Percentiles rank a stretch among this genome's conserved stretches.
These are phyloP conservation scores for Diversispora epigaea DNA, from an alignment of 192 early-diverging fungal genomes.

Conservation along the genomic window DNA sequence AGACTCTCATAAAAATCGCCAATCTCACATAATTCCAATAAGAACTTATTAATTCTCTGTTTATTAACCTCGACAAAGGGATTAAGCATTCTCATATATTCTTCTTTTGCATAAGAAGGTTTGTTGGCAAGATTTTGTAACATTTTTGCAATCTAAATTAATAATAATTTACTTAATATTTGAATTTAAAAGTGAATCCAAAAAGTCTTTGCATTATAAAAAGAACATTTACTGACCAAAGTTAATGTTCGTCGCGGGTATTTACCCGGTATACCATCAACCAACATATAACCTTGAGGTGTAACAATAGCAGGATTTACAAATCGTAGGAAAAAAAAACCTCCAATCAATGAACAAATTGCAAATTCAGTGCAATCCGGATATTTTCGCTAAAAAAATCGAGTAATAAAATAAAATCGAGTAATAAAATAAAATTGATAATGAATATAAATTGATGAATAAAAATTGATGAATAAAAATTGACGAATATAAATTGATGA, in stretches of 20 bases:
- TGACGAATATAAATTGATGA: neutral
- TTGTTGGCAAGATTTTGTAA: conserved; percentile 95
- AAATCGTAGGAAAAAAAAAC: conserved; percentile 95
- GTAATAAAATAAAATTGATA: neutral
- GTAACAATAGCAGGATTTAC: conserved; percentile 98
- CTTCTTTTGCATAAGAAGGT: conserved; percentile 86
- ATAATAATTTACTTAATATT: neutral
- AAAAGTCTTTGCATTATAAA: neutral
- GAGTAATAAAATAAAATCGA: neutral
- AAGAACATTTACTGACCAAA: conserved; percentile 49
- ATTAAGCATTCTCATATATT: conserved; percentile 86
- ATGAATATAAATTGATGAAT: neutral
- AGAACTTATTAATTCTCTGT: conserved; percentile 79
- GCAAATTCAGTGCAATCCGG: conserved; percentile 85
- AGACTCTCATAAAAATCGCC: conserved; percentile 93
- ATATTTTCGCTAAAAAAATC: conserved; percentile 67
- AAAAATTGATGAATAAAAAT: neutral
- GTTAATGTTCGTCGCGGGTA: conserved; percentile 86
- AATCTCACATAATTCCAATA: conserved; percentile 91
- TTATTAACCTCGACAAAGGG: conserved; percentile 91
- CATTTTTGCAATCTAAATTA: conserved; percentile 78
- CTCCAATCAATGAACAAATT: conserved; percentile 93
- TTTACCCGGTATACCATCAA: conserved; percentile 76
- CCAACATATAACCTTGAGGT: conserved; percentile 91
- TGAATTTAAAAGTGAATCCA: neutral